Evolutionary conservation across 23 red algal genomes (phyloP).

Genomic region (Gracilaria domingensis): DNA sequence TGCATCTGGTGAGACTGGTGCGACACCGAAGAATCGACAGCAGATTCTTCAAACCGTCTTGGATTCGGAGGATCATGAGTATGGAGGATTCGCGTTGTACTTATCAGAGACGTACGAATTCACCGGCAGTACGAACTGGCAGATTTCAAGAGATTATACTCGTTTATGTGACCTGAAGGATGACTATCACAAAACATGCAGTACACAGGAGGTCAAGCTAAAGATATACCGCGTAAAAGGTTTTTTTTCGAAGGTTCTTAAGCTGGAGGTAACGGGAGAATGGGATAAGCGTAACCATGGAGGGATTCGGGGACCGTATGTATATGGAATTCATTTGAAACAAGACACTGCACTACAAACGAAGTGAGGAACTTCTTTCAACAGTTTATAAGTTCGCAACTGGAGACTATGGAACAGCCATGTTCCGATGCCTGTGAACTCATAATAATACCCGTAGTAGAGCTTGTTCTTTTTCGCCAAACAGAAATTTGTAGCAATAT

Average conservation of each 20-base stretch:
- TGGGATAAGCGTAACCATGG: constrained; percentile 98
- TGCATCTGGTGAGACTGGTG: not conserved
- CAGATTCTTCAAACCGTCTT: constrained; percentile 66
- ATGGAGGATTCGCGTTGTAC: constrained; percentile 58
- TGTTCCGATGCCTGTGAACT: not conserved
- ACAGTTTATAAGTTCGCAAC: not conserved
- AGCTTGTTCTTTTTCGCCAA: not conserved
- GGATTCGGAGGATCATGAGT: constrained; percentile 46
- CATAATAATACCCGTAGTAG: no score
- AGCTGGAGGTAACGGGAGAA: constrained; percentile 95
- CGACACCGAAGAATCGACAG: constrained; percentile 56
- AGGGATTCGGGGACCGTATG: constrained; percentile 95
- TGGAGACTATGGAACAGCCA: not conserved
- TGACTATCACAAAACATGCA: constrained; percentile 85
- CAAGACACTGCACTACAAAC: constrained; percentile 16
- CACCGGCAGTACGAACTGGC: constrained; percentile 87
- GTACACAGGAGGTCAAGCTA: constrained; percentile 58
- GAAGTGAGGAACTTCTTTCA: not conserved
- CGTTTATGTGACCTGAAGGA: constrained; percentile 94
- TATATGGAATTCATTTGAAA: constrained; percentile 78
- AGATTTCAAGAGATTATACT: constrained; percentile 84
- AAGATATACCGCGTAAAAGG: constrained; percentile 93
- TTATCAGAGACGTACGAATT: constrained; percentile 76
- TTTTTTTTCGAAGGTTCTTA: constrained; percentile 93
- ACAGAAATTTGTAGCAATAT: not conserved